These are phyloP conservation scores for Fusarium sp. DNA, from an alignment of 2,329 filamentous ascomycete genomes.

Conservation along the genomic window DNA sequence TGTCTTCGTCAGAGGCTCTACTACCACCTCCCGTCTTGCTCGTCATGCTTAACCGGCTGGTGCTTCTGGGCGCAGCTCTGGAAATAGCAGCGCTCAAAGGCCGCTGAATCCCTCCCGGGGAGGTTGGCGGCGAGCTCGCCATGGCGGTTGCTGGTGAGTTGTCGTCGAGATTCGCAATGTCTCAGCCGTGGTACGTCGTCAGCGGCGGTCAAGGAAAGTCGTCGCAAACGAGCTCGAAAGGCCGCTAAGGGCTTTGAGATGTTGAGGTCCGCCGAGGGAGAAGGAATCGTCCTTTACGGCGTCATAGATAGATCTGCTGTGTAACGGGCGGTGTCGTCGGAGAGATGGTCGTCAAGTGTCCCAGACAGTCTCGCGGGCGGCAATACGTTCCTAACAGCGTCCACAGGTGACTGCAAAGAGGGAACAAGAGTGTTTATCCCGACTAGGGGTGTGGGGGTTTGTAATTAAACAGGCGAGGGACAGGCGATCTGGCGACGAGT, in stretches of 20 bases:
- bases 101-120: slow-evolving; percentile 69
- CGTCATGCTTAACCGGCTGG: slow-evolving; percentile 85
- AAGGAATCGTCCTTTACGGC: slow-evolving; percentile 30
- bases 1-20: slow-evolving; percentile 88
- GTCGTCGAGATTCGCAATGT: slow-evolving; percentile 26
- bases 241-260: slow-evolving; percentile 29
- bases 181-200: slow-evolving; percentile 23
- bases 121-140: slow-evolving; percentile 77
- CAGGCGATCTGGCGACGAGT: slow-evolving; percentile 30
- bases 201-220: slow-evolving; percentile 2
- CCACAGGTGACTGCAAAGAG: slow-evolving; percentile 28
- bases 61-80: slow-evolving; percentile 77
- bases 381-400: slow-evolving; percentile 20
- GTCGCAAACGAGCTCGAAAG: slow-evolving; percentile 22
- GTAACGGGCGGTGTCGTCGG: slow-evolving; percentile 29
- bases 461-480: slow-evolving; percentile 44
- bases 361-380: slow-evolving; percentile 36
- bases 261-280: slow-evolving; percentile 33
- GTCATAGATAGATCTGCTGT: slow-evolving; percentile 42
- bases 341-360: slow-evolving; percentile 33
- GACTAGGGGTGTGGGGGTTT: slow-evolving; percentile 41
- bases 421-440: slow-evolving; percentile 37
- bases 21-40: slow-evolving; percentile 82
- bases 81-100: slow-evolving; percentile 86
- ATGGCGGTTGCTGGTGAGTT: slow-evolving; percentile 54